phyloP scores from a whole-genome alignment of 345 rosid genomes.

The Brassica incana region DNA sequence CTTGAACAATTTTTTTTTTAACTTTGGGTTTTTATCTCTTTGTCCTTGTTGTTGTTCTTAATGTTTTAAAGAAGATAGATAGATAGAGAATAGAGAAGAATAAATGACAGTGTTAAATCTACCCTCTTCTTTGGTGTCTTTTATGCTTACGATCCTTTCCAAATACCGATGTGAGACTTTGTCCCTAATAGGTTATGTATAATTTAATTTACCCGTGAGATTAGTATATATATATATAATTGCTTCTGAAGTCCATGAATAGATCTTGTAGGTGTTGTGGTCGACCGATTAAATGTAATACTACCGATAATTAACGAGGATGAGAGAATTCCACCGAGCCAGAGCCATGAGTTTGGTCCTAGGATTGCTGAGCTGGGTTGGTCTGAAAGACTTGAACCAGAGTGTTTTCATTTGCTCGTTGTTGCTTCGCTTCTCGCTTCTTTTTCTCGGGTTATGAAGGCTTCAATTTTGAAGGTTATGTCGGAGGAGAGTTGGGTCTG shows the following conservation, averaged over 20 bases:
- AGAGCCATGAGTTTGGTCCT: conserved; percentile 78
- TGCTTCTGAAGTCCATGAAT: conserved; percentile 43
- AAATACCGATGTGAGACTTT: no score
- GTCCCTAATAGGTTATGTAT: no score
- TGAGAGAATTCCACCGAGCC: conserved; percentile 62
- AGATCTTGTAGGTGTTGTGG: conserved; percentile 46
- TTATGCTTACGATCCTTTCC: no score
- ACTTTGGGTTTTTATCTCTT: no score
- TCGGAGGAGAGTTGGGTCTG: conserved; percentile 40
- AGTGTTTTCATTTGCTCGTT: conserved; percentile 36
- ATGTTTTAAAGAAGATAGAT: no score
- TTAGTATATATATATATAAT: conserved; percentile 37
- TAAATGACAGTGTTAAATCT: no score
- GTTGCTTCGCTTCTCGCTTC: conserved; percentile 29
- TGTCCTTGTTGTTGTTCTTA: no score
- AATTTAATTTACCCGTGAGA: no score
- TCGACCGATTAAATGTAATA: conserved; percentile 62
- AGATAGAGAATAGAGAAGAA: no score
- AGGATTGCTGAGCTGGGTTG: conserved; percentile 52
- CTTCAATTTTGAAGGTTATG: conserved; percentile 56
- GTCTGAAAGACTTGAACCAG: conserved; percentile 53
- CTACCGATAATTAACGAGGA: conserved; percentile 63
- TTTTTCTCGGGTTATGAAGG: conserved; percentile 72
- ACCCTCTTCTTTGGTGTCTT: no score
- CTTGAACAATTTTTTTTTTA: no score